Evolutionary conservation across 2,329 filamentous ascomycete genomes (phyloP).

Genomic region (Chaetomium globosum): DNA sequence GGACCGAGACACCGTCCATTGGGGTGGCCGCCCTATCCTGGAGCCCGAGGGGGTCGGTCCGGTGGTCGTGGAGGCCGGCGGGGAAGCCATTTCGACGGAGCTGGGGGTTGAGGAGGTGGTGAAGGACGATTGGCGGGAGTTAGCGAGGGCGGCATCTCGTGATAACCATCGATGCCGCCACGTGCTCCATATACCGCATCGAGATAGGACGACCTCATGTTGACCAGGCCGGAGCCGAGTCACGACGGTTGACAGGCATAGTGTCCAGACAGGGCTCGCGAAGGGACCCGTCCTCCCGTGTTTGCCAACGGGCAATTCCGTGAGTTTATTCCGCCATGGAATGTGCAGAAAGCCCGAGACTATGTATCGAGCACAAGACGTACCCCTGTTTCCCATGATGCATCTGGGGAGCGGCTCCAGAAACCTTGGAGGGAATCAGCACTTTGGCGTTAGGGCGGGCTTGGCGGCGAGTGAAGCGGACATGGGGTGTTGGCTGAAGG

Average conservation of each 20-base stretch:
- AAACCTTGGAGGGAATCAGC: neutral
- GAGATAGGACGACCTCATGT: constrained; percentile 13
- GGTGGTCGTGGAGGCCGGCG: constrained; percentile 24
- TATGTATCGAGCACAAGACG: constrained; percentile 18
- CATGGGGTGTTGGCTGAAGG: constrained; percentile 10
- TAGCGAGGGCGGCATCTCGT: constrained; percentile 6
- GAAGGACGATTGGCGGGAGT: constrained; percentile 16
- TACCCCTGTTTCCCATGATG: constrained; percentile 14
- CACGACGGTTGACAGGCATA: constrained; percentile 27
- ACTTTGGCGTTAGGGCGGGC: neutral
- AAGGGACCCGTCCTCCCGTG: constrained; percentile 11
- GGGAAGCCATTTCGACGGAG: constrained; percentile 31
- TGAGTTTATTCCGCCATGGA: constrained; percentile 21
- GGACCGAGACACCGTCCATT: constrained; percentile 58
- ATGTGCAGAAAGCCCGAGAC: constrained; percentile 16
- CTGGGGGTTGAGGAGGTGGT: constrained; percentile 11
- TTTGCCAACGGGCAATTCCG: constrained; percentile 28
- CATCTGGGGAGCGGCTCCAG: constrained; percentile 10
- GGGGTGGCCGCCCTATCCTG: constrained; percentile 55
- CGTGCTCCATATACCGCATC: constrained; percentile 26
- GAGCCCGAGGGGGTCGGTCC: constrained; percentile 34
- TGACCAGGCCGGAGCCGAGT: constrained; percentile 25
- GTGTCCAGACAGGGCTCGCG: constrained; percentile 13
- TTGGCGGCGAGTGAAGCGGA: constrained; percentile 4
- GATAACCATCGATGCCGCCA: constrained; percentile 18